These are phyloP conservation scores for Viridothelium virens DNA, from an alignment of 495 filamentous ascomycete species.

Conservation along the genomic window DNA sequence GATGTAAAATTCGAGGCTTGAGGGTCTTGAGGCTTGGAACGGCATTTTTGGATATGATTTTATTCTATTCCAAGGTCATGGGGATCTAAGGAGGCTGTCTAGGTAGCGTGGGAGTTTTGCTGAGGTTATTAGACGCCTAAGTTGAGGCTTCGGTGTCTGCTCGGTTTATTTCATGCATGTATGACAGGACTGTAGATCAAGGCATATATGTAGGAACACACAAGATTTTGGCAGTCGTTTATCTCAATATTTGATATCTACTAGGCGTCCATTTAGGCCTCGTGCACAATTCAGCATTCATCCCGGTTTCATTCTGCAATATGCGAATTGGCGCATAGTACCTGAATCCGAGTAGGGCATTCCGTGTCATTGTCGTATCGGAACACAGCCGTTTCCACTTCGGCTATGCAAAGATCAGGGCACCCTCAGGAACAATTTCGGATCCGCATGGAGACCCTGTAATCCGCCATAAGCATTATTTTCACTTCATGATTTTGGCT, in stretches of 20 bases:
- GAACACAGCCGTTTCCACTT: too few relatives aligned
- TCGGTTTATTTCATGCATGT: background rate
- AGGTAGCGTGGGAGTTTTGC: background rate
- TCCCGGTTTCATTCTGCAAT: too few relatives aligned
- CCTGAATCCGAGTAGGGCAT: background rate
- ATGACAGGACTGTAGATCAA: background rate
- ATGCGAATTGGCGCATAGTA: background rate
- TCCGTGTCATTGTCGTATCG: too few relatives aligned
- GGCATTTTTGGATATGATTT: background rate
- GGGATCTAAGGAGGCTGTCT: background rate
- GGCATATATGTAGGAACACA: too few relatives aligned
- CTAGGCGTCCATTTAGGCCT: too few relatives aligned
- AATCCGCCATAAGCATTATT: too few relatives aligned
- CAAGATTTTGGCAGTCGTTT: too few relatives aligned
- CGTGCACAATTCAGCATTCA: too few relatives aligned
- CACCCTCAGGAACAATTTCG: background rate
- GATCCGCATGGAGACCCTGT: too few relatives aligned
- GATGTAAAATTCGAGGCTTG: background rate
- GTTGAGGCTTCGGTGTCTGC: background rate
- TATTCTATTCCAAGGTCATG: background rate
- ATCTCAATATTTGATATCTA: too few relatives aligned
- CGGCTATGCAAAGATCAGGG: too few relatives aligned
- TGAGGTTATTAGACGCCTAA: background rate
- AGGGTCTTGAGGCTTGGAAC: background rate
- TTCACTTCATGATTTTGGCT: too few relatives aligned